Evolutionary conservation across 2,329 filamentous ascomycete genomes (phyloP).

Genomic region (Cladophialophora psammophila): DNA sequence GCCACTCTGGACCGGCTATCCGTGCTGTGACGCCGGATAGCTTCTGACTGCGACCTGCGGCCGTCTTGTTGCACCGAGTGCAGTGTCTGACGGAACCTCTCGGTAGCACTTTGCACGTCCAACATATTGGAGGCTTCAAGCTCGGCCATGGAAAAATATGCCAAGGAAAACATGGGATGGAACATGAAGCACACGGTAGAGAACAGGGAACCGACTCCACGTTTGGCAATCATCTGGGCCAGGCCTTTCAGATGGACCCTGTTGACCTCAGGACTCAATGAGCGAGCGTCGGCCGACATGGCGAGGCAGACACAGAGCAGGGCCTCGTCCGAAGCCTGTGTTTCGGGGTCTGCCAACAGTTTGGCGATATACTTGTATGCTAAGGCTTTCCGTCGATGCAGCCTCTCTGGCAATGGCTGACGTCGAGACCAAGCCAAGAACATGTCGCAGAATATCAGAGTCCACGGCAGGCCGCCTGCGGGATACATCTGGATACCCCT

Average conservation of each 20-base stretch:
- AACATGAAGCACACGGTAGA: conserved; percentile 4
- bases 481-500: conserved; percentile 4
- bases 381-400: conserved; percentile 2
- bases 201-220: background rate
- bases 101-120: background rate
- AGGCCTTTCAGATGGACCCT: background rate
- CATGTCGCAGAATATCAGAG: conserved; percentile 6
- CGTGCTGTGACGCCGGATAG: background rate
- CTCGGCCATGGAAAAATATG: conserved; percentile 4
- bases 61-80: background rate
- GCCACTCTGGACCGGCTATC: background rate
- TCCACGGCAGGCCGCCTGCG: conserved; percentile 2
- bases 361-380: conserved; percentile 8
- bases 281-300: conserved; percentile 2
- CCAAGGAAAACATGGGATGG: conserved; percentile 8
- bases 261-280: conserved; percentile 1
- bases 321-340: conserved; percentile 5
- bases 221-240: conserved; percentile 11
- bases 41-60: background rate
- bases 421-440: conserved; percentile 9
- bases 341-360: conserved; percentile 5
- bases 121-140: conserved; percentile 1
- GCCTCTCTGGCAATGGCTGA: background rate
- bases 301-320: conserved; percentile 1
- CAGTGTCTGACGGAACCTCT: background rate